Evolutionary conservation across 225 moss, liverwort and hornwort species (phyloP).

Genomic region (Takakia lepidozioides): DNA sequence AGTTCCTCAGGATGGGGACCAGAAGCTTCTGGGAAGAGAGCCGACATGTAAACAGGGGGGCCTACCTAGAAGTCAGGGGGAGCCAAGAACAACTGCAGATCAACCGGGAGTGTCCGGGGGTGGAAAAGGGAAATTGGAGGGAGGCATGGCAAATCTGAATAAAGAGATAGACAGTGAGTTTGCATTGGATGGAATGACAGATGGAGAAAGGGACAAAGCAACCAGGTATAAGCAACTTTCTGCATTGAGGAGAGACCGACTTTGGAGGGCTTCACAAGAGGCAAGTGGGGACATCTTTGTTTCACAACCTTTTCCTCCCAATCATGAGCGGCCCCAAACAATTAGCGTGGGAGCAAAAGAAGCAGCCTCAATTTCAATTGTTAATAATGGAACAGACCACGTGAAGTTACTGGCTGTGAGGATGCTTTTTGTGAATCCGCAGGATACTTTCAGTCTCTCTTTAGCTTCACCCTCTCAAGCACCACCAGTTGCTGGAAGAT

Average conservation of each 20-base stretch:
- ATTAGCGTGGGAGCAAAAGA: conserved; percentile 39
- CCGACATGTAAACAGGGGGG: too few species aligned
- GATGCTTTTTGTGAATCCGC: conserved; percentile 39
- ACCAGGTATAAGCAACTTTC: conserved; percentile 13
- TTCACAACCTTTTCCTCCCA: conserved; percentile 51
- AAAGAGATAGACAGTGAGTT: conserved; percentile 24
- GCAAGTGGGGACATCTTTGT: conserved; percentile 46
- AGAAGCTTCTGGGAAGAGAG: too few species aligned
- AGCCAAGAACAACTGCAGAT: conserved; percentile 9
- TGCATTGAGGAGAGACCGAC: conserved; percentile 9
- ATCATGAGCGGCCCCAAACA: conserved; percentile 46
- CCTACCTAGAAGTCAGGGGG: too few species aligned
- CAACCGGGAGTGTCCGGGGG: conserved; percentile 11
- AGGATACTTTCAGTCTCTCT: conserved; percentile 41
- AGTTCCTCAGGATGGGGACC: too few species aligned
- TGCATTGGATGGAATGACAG: conserved; percentile 19
- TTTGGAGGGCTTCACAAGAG: conserved; percentile 45
- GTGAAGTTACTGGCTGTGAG: conserved; percentile 37
- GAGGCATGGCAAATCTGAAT: conserved; percentile 15
- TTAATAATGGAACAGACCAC: conserved; percentile 36
- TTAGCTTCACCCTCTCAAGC: conserved; percentile 47
- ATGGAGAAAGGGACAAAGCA: conserved; percentile 15
- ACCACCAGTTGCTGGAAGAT: conserved; percentile 38
- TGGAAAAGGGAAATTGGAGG: conserved; percentile 10
- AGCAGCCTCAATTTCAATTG: conserved; percentile 45